Evolutionary conservation across 208 protist genomes (phyloP), one percentile per base, ranked within the genome.

Genomic region (Acanthamoeba triangularis): DNA sequence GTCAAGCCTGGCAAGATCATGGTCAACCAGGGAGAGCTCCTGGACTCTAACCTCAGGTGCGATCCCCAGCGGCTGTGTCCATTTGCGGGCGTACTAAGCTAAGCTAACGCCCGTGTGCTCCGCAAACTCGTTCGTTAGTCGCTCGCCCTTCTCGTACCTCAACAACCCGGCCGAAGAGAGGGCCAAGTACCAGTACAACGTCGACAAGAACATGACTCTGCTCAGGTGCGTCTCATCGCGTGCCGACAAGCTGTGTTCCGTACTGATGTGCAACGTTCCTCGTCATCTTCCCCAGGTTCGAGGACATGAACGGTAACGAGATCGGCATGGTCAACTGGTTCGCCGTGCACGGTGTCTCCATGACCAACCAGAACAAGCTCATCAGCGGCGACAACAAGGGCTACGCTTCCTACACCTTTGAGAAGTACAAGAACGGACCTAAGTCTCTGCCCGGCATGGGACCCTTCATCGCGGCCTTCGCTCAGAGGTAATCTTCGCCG

Each of bases 341-440:
- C 52, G 95, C 96, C 10, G 97, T 97, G 20, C 96, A 97, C 94
- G 96, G 97, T 47, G 97, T 96, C 16, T 96, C 94, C 3, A 97
- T 97, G 96, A 97, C 96, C 67, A 98, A 98, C 94, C 96, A 84
- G 0, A 97, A 97, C 63, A 47, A 65, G n/a, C 94, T 97, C n/a
- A 96, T 97, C 52, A 95, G 88, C 94, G 94, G 96, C 69, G 97
- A 98, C 90, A 98, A 98, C 93, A 98, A 98, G 82, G 97, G 97
- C 80, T 96, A 96, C 82, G 97, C 97, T 13, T 96, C 96, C 52
- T 96, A 96, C n/a, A 25, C 93, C 11, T 97, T 97, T 63, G 97
- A 98, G 78, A 92, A 94, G 52, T 30, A 88, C 11, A 63, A 76
- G 35, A 97, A 97, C 78, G 88, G 88, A 59, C 13, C 30, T 54